Evolutionary conservation across 2,329 filamentous ascomycete species (phyloP).

Genomic region (Clarireedia monteithiana): DNA sequence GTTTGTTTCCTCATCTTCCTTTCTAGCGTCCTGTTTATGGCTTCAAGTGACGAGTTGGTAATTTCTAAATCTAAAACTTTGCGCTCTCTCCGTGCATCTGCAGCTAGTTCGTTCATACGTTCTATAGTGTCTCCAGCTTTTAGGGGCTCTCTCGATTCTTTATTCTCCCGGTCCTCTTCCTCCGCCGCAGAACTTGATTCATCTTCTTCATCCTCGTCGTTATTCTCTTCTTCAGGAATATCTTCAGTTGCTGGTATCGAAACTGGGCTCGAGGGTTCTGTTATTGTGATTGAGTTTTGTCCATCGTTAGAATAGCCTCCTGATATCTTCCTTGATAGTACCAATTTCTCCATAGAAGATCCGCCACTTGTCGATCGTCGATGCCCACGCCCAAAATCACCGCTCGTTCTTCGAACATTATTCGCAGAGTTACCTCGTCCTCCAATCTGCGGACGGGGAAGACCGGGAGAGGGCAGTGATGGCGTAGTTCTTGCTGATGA

Average conservation of each 20-base stretch:
- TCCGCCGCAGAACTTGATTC: constrained; percentile 1
- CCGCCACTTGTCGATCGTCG: constrained; percentile 23
- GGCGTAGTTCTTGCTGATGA: constrained; percentile 19
- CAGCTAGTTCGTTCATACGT: constrained; percentile 66
- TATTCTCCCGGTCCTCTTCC: not conserved
- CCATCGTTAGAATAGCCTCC: constrained; percentile 15
- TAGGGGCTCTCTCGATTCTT: constrained; percentile 40
- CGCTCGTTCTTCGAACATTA: constrained; percentile 18
- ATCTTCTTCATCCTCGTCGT: constrained; percentile 2
- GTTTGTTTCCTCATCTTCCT: constrained; percentile 87
- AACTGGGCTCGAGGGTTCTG: constrained; percentile 14
- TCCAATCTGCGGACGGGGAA: constrained; percentile 15
- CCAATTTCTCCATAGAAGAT: constrained; percentile 17
- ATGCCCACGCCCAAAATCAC: constrained; percentile 20
- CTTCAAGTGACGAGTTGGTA: constrained; percentile 87
- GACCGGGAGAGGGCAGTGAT: constrained; percentile 18
- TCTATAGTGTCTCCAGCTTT: constrained; percentile 49
- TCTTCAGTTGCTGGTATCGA: constrained; percentile 22
- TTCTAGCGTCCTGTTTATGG: constrained; percentile 90
- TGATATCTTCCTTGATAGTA: constrained; percentile 16
- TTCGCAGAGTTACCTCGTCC: constrained; percentile 22
- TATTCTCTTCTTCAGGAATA: constrained; percentile 12
- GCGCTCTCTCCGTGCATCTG: constrained; percentile 83
- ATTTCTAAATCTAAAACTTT: constrained; percentile 97
- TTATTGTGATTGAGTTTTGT: constrained; percentile 14